Evolutionary conservation across 352 stramenopile species (phyloP).

Genomic region (Blastocystis hominis): DNA sequence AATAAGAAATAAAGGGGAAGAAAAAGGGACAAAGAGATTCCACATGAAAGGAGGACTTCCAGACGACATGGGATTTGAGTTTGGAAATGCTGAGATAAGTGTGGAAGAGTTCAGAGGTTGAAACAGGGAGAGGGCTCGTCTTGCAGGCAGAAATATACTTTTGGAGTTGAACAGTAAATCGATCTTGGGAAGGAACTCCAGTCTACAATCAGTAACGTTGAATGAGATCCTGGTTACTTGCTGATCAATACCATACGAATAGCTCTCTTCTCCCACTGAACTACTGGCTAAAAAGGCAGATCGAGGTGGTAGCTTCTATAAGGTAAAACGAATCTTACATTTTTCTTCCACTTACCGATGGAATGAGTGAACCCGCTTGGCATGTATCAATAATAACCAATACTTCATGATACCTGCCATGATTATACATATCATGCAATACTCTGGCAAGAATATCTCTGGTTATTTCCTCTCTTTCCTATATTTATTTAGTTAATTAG

Average conservation of each 20-base stretch:
- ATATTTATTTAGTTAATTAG: background rate
- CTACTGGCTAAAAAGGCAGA: slow-evolving; percentile 22
- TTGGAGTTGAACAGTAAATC: background rate
- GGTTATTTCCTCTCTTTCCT: slow-evolving; percentile 28
- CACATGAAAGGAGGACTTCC: background rate
- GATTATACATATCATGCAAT: background rate
- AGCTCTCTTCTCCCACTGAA: slow-evolving; percentile 31
- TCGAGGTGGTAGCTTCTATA: background rate
- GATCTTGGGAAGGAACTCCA: slow-evolving; percentile 2
- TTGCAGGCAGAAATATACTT: background rate
- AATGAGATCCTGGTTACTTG: background rate
- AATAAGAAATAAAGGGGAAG: background rate
- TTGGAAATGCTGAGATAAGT: background rate
- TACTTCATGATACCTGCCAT: background rate
- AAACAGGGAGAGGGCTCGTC: background rate
- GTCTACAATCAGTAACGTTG: background rate
- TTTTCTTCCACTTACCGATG: background rate
- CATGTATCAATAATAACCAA: slow-evolving; percentile 42
- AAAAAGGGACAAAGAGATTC: slow-evolving; percentile 7
- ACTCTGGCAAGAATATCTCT: background rate
- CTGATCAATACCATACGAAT: slow-evolving; percentile 18
- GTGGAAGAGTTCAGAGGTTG: background rate
- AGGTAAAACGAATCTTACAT: background rate
- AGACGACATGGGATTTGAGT: background rate
- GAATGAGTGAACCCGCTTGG: slow-evolving; percentile 29